phyloP scores from a whole-genome alignment of 345 rosid species.

The Rubroshorea leprosula region DNA sequence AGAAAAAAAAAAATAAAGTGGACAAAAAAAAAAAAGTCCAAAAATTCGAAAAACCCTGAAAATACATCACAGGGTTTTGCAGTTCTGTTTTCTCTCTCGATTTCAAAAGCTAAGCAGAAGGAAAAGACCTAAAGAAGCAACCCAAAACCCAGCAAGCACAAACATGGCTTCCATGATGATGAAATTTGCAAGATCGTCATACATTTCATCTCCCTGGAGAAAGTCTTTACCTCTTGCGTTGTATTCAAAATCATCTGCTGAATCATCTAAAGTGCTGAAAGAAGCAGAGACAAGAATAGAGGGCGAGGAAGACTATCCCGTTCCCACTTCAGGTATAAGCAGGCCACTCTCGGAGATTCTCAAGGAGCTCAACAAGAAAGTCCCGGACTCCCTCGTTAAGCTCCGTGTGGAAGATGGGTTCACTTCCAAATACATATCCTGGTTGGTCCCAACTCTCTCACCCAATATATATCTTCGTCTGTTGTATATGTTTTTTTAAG shows the following conservation, averaged over 20 bases:
- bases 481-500: neutral
- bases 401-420: conserved; percentile 56
- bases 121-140: neutral
- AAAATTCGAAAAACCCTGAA: no score
- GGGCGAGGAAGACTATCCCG: conserved; percentile 21
- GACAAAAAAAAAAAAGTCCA: no score
- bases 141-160: neutral
- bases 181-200: conserved; percentile 9
- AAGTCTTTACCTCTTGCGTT: conserved; percentile 5
- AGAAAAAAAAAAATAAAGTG: no score
- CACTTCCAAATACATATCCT: conserved; percentile 65
- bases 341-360: conserved; percentile 66
- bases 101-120: neutral
- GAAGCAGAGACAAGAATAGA: conserved; percentile 9
- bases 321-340: conserved; percentile 64
- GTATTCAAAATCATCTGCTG: conserved; percentile 7
- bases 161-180: conserved; percentile 20
- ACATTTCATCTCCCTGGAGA: neutral
- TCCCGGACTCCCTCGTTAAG: conserved; percentile 55
- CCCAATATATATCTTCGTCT: neutral
- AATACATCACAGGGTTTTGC: no score
- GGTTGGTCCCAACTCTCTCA: conserved; percentile 31
- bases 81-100: no score
- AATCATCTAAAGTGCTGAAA: conserved; percentile 2
- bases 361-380: conserved; percentile 70